Evolutionary conservation across 106 monocot species (phyloP).

Genomic region (Dendrobium huoshanense): DNA sequence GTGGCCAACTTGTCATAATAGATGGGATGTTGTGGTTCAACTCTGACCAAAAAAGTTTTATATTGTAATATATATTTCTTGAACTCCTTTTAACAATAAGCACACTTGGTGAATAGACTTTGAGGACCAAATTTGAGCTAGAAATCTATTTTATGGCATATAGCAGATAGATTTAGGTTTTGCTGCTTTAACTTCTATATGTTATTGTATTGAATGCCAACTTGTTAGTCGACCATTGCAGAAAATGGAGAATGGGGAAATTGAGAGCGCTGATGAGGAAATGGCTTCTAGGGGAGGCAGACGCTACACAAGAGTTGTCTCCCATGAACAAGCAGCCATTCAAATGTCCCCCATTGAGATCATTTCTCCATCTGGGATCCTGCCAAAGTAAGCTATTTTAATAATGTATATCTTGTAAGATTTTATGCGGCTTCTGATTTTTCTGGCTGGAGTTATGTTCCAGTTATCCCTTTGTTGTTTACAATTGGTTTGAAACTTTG

Average conservation of each 20-base stretch:
- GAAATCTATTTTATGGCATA: no score
- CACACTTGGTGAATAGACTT: no score
- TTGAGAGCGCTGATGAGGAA: slow-evolving; percentile 52
- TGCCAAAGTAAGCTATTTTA: slow-evolving; percentile 14
- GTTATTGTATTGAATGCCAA: not conserved
- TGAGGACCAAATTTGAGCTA: no score
- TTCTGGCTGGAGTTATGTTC: not conserved
- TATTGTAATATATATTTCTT: no score
- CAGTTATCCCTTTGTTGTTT: not conserved
- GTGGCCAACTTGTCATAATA: no score
- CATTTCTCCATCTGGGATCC: slow-evolving; percentile 32
- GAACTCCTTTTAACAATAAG: no score
- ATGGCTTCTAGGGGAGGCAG: slow-evolving; percentile 28
- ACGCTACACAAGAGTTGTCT: slow-evolving; percentile 45
- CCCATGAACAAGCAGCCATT: slow-evolving; percentile 34
- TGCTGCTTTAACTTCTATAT: not conserved
- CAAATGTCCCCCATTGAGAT: slow-evolving; percentile 53
- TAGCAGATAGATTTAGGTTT: not conserved
- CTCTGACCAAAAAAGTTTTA: no score
- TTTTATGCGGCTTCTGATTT: not conserved
- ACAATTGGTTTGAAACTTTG: not conserved
- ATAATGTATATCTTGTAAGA: not conserved
- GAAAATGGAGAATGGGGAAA: slow-evolving; percentile 53
- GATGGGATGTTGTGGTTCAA: no score
- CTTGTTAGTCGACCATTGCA: slow-evolving; percentile 1